Base-by-base conservation (phyloP, 2,329 filamentous ascomycete genomes). In the Ophiostoma himal-ulmi region DNA sequence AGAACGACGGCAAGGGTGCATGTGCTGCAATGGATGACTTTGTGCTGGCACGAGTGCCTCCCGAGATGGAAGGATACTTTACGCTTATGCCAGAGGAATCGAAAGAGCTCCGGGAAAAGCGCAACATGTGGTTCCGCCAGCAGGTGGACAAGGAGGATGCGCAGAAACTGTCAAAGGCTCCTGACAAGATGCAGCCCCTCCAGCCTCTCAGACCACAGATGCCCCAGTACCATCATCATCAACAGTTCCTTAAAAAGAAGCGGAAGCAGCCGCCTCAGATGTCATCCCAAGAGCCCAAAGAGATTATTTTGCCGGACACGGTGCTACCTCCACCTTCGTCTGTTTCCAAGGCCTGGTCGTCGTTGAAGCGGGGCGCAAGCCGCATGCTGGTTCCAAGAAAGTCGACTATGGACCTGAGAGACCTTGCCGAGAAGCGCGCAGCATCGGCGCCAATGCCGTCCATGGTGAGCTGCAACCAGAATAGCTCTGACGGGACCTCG, bases 101-200 rank as follows among this genome's bases (percentile, higher is more conserved):
- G 13, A 72, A 70, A n/a, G 57, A 10, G 20, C 68, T 71, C 14
- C 69, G 70, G 0, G 70, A 70, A 6, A 73, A 71, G 41, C 70
- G 73, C 0, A 69, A 71, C 4, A 62, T 14, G 1, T 74, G 70
- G 70, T 74, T 74, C 52, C 71, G 69, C 7, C 60, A 74, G 39
- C 68, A 70, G 20, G 72, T 36, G 0, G 44, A 68, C 22, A n/a
- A n/a, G 3, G 64, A 70, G 17, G 36, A 34, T 26, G 2, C 57
- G 60, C 36, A 64, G 48, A 22, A 68, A 71, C 30, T 14, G 34
- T 37, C 6, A 65, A 22, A 68, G 66, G 3, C 34, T 44, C 5
- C 68, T 70, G 30, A n/a, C 48, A 0, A 71, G 6, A 14, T 30
- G 26, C 57, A 30, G 11, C 57, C 22, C 7, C 30, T 36, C 14